These are phyloP conservation scores for Periconia macrospinosa DNA, from an alignment of 2,329 filamentous ascomycete species.

Conservation along the genomic window DNA sequence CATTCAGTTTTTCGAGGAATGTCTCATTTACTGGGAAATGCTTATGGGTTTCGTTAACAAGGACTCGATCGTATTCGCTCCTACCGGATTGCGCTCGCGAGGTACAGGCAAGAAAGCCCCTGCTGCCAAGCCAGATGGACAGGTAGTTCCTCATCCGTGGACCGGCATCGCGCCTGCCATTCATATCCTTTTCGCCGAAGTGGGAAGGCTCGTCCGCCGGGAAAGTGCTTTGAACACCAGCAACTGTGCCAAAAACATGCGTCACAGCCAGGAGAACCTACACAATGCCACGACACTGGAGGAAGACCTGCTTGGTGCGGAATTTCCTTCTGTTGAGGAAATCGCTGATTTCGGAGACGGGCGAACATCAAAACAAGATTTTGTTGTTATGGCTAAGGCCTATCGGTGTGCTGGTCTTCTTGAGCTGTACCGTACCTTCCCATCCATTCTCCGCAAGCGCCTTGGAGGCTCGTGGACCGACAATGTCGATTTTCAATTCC, in stretches of 20 bases:
- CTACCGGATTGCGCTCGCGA: constrained; percentile 27
- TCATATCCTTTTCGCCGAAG: constrained; percentile 50
- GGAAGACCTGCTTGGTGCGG: constrained; percentile 49
- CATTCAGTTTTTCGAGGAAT: constrained; percentile 58
- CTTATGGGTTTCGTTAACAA: constrained; percentile 58
- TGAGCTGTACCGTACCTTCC: constrained; percentile 59
- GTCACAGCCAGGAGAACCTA: constrained; percentile 37
- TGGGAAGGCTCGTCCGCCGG: constrained; percentile 48
- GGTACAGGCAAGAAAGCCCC: constrained; percentile 18
- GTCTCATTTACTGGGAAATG: constrained; percentile 63
- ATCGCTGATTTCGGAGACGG: constrained; percentile 56
- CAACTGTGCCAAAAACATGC: constrained; percentile 21
- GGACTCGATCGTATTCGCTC: constrained; percentile 40
- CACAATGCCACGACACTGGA: constrained; percentile 50
- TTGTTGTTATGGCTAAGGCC: constrained; percentile 56
- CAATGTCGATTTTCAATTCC: constrained; percentile 33
- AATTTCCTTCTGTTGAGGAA: constrained; percentile 51
- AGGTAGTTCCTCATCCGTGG: constrained; percentile 52
- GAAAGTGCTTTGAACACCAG: constrained; percentile 32
- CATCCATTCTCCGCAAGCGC: constrained; percentile 52
- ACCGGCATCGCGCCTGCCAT: constrained; percentile 51
- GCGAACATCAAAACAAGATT: constrained; percentile 56
- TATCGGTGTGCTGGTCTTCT: constrained; percentile 57
- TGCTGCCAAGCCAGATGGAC: constrained; percentile 31
- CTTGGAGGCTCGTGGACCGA: constrained; percentile 33